Base-by-base conservation (phyloP, 2,329 filamentous ascomycete species). In the Cercospora sp. region DNA sequence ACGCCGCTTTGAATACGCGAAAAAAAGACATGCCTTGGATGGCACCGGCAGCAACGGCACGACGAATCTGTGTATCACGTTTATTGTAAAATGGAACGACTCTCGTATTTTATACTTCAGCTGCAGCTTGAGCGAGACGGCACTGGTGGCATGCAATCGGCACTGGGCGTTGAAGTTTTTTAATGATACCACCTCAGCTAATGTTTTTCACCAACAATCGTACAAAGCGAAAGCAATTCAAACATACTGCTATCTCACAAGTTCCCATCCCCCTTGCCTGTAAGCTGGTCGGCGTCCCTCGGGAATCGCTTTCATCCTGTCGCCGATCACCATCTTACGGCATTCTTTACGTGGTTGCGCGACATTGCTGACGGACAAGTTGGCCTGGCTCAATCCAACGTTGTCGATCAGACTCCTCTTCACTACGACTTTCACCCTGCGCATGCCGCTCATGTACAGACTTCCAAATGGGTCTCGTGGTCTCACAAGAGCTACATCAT, bases 71-170 rank as follows among this genome's bases (percentile, higher is more conserved):
- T 51, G 55, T 60, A 60, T 33, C 28, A 31, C 30, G 18, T 31
- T 33, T 18, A 51, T 28, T 65, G 55, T 60, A 65, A 53, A 60
- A 36, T 31, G 33, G 18, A 60, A 65, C 55, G 57, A 65, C 55
- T 65, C 63, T 65, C 63, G 63, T 65, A 65, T 60, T 60, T 33
- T 36, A 45, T 59, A 16, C 26, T 61, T 45, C 18, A 30, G n/a
- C 13, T 60, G 13, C 30, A 33, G 26, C 16, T 26, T 18, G n/a
- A 36, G 63, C 57, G 63, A 53, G 28, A 60, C 28, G 28, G 53
- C 63, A 48, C 33, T 59, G 62, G 51, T 64, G 62, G 51, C 18
- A 59, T 31, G 18, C 28, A 39, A 23, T 39, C 5, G 55, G 23
- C 63, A 57, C 10, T 16, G 48, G 62, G 62, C 62, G 62, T 36